Conservation (phyloP, 2,329 filamentous ascomycete species). For the Thyridium curvatum region DNA sequence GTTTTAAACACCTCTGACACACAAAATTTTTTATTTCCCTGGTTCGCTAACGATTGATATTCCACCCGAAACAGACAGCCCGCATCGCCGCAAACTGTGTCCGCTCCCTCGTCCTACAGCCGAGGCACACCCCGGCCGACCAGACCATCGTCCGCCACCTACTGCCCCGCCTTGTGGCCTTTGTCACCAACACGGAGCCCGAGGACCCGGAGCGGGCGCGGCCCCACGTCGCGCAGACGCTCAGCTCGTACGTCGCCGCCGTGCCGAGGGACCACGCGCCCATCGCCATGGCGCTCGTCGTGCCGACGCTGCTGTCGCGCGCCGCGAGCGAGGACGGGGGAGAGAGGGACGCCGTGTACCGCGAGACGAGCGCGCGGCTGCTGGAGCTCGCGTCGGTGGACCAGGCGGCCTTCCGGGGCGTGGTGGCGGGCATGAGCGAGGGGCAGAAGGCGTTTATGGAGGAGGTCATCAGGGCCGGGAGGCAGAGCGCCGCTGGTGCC, state of each 20-base stretch:
- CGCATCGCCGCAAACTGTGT: slow-evolving; percentile 89
- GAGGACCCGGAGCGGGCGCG: slow-evolving; percentile 78
- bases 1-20: slow-evolving; percentile 5
- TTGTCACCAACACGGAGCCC: slow-evolving; percentile 61
- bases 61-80: slow-evolving; percentile 49
- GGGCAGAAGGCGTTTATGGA: slow-evolving; percentile 74
- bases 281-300: slow-evolving; percentile 66
- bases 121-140: slow-evolving; percentile 57
- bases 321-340: slow-evolving; percentile 51
- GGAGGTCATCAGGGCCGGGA: slow-evolving; percentile 65
- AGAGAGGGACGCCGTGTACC: slow-evolving; percentile 49
- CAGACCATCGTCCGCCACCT: slow-evolving; percentile 69
- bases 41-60: neutral
- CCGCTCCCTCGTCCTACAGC: slow-evolving; percentile 70
- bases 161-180: slow-evolving; percentile 68
- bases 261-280: slow-evolving; percentile 30
- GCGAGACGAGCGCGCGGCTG: slow-evolving; percentile 69
- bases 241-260: slow-evolving; percentile 63
- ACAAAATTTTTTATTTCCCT: neutral
- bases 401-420: slow-evolving; percentile 63
- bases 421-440: slow-evolving; percentile 65
- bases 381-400: slow-evolving; percentile 76
- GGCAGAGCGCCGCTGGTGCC: slow-evolving; percentile 34
- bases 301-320: slow-evolving; percentile 69
- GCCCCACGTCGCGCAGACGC: slow-evolving; percentile 62